A percentile compares a stretch with the other conserved stretches of the same genome.
phyloP scores from a whole-genome alignment of 331 rosid genomes.

The Dryas integrifolia region DNA sequence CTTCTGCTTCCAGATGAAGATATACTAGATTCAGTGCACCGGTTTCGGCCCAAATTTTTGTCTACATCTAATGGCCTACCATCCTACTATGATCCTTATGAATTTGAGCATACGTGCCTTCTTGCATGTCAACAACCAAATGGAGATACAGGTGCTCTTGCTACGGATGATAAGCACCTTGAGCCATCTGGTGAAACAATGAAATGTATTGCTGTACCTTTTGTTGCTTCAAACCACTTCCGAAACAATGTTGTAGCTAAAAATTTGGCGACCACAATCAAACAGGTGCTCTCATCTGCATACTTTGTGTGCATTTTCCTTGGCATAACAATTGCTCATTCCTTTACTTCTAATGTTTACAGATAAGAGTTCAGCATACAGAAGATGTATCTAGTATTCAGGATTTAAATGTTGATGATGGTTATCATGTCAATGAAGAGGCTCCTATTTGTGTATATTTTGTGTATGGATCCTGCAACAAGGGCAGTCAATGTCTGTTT shows the following conservation, averaged over 20 bases:
- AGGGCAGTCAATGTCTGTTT: slow-evolving; percentile 59
- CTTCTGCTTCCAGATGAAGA: slow-evolving; percentile 58
- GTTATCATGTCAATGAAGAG: slow-evolving; percentile 28
- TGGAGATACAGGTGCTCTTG: slow-evolving; percentile 40
- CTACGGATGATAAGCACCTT: slow-evolving; percentile 36
- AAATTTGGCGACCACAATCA: slow-evolving; percentile 48
- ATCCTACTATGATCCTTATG: slow-evolving; percentile 47
- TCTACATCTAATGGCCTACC: slow-evolving; percentile 49
- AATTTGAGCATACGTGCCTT: slow-evolving; percentile 55
- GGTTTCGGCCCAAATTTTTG: slow-evolving; percentile 66
- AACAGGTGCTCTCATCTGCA: slow-evolving; percentile 56
- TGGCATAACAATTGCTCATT: slow-evolving; percentile 8
- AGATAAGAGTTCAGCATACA: slow-evolving; percentile 51
- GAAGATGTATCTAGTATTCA: slow-evolving; percentile 43
- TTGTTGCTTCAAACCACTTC: slow-evolving; percentile 48
- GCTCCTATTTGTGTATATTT: slow-evolving; percentile 56
- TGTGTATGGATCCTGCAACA: slow-evolving; percentile 52
- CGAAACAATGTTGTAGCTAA: slow-evolving; percentile 47
- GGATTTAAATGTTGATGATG: slow-evolving; percentile 27
- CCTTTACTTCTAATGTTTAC: slow-evolving; percentile 27
- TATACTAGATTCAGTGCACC: slow-evolving; percentile 60
- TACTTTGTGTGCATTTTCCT: slow-evolving; percentile 16
- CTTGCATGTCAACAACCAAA: slow-evolving; percentile 33
- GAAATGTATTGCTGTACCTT: slow-evolving; percentile 57
- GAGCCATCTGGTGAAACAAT: slow-evolving; percentile 46